Base-by-base conservation (phyloP, 2,329 filamentous ascomycete species). In the Colletotrichum sp. region DNA sequence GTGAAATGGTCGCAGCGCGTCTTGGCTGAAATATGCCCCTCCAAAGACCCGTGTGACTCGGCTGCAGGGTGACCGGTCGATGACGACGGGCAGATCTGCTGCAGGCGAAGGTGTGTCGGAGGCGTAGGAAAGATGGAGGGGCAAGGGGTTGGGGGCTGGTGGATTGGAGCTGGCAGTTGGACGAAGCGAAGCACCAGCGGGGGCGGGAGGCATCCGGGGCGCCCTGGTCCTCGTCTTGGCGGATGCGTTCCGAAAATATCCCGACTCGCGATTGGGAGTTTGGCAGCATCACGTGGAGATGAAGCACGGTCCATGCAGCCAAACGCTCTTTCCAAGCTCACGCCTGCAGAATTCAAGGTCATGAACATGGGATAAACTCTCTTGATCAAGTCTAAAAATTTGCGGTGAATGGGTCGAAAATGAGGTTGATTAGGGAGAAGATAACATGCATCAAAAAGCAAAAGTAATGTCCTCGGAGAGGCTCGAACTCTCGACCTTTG, bases 401-500 rank as follows among this genome's bases (percentile, higher is more conserved):
- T 6, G 5, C 36, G 0, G 36, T 18, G 36, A 18, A 38, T 38
- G 8, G 1, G 6, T 36, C 0, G 0, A 0, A 1, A 36, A 0
- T 38, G 36, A 18, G 36, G 0, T 38, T 0, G 0, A 18, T 15
- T 38, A 0, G 36, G 0, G 2, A 0, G 15, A 38, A 43, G 9
- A 43, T n/a, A 4, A 38, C 0, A 0, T 15, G 34, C 15, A 18
- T 18, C 38, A 16, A 24, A 12, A 6, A 8, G 12, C 4, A 24
- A 34, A 16, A 13, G 1, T 0, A 8, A 6, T 75, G 73, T 75
- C 73, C 73, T 62, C 65, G 69, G 73, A 62, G 65, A 75, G 73
- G 73, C 69, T 75, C 73, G 73, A 75, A 75, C 73, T 75, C 65
- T 62, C 73, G 73, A 75, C 73, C 73, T 75, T 75, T 75, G 73